Evolutionary conservation across 2,329 filamentous ascomycete genomes (phyloP), one percentile per base, ranked within the genome.

Genomic region (Fusarium sp.): DNA sequence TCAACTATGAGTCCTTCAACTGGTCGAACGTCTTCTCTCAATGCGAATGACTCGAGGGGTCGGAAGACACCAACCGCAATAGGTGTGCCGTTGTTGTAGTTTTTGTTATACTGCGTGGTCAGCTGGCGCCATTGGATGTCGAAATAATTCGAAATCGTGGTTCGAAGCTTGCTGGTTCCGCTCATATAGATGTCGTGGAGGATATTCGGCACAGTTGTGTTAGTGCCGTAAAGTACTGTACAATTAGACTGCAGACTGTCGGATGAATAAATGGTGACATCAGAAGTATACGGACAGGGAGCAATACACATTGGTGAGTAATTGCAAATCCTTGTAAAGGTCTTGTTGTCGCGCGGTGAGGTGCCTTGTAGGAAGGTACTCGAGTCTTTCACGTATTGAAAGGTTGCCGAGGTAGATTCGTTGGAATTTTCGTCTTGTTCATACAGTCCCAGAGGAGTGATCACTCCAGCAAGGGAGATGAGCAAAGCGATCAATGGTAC

Each of bases 1-100:
- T 86, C 83, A 0, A 85, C 80, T 11, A 86, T 72, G 7, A 86
- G 74, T 1, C 84, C 84, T 66, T 86, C 84, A 0, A 86, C 74
- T 4, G 79, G 57, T 27, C 77, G 57, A 17, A 80, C 69, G 2
- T 60, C 70, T 13, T 83, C 73, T 5, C 79, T 78, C 2, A 83
- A 70, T 9, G 81, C 67, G 10, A 83, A 67, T 9, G 71, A 67
- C 33, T 73, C 64, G 7, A 73, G 58, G 4, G 61, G 64, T 5
- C 67, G 64, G 42, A 40, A 77, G 4, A 56, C 27, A 6, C 79
- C 79, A 6, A 79, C 71, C 1, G 79, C 64, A 46, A 78, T 79
- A 1, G 65, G 67, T 4, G 77, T 74, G 7, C 77, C 79, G 35
- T 81, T 80, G 54, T 83, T 77, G 45, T 75, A 60, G 10, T 64